Conservation (phyloP, 75 land plant species). For the Pinus tabuliformis region DNA sequence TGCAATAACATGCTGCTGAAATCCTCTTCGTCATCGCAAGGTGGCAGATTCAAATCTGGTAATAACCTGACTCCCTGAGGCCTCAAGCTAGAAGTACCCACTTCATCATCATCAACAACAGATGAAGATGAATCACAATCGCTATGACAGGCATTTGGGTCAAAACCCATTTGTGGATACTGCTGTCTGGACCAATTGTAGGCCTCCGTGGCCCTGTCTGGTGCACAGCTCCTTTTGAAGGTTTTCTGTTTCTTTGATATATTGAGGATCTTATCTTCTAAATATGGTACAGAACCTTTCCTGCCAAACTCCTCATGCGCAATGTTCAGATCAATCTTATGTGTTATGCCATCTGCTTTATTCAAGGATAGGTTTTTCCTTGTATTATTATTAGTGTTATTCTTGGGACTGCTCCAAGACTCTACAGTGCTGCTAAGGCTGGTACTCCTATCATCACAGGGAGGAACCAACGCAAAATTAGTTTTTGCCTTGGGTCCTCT, state of each 20-base stretch:
- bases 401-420: slow-evolving; percentile 37
- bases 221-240: background rate
- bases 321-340: slow-evolving; percentile 10
- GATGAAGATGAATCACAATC: slow-evolving; percentile 41
- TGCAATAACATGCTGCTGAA: background rate
- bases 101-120: slow-evolving; percentile 34
- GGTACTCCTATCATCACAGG: slow-evolving; percentile 28
- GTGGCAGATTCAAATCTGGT: background rate
- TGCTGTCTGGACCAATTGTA: slow-evolving; percentile 5
- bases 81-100: slow-evolving; percentile 7
- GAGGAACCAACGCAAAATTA: slow-evolving; percentile 24
- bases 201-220: slow-evolving; percentile 7
- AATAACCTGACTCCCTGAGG: background rate
- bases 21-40: background rate
- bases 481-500: slow-evolving; percentile 38
- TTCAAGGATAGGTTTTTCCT: background rate
- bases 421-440: slow-evolving; percentile 34
- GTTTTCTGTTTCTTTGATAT: background rate
- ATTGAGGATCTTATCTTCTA: too few species aligned
- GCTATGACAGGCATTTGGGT: slow-evolving; percentile 30
- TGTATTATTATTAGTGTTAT: background rate
- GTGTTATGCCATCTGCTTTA: background rate
- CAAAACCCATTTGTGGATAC: slow-evolving; percentile 1
- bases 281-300: background rate
- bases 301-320: slow-evolving; percentile 1